phyloP scores from a whole-genome alignment of 768 basidiomycete species.

The Auriculariales sp. region DNA sequence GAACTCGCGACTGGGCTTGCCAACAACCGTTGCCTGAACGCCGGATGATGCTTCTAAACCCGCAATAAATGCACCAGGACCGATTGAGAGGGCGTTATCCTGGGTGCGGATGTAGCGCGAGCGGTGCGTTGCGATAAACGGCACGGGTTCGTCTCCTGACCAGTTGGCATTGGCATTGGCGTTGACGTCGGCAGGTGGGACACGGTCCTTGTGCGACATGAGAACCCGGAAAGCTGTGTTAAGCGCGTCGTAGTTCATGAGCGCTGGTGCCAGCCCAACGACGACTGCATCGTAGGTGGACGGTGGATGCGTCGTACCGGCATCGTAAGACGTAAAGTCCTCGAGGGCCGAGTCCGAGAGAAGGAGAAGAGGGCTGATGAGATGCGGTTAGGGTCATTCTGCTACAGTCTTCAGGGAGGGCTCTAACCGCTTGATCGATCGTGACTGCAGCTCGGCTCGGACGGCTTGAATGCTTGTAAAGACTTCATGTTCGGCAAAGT shows the following conservation, averaged over 20 bases:
- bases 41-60: conserved; percentile 44
- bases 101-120: conserved; percentile 34
- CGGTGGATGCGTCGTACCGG: conserved; percentile 9
- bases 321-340: conserved; percentile 21
- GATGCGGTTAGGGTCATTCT: background rate
- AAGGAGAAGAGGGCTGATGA: conserved; percentile 36
- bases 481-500: conserved; percentile 27
- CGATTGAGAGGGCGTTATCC: conserved; percentile 40
- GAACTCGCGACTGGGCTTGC: conserved; percentile 47
- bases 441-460: conserved; percentile 25
- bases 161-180: conserved; percentile 19
- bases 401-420: too few species aligned
- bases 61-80: conserved; percentile 55
- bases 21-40: conserved; percentile 36
- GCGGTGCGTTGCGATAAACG: conserved; percentile 42
- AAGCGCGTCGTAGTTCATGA: conserved; percentile 38
- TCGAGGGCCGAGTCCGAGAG: conserved; percentile 34
- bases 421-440: conserved; percentile 28
- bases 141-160: too few species aligned
- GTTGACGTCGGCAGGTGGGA: too few species aligned
- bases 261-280: conserved; percentile 41
- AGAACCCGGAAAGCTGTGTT: conserved; percentile 57
- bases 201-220: too few species aligned
- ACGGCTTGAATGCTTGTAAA: conserved; percentile 55
- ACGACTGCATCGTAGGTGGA: conserved; percentile 53